Base-by-base conservation (phyloP, 2,329 filamentous ascomycete species). In the Ceratocystis cubensis region DNA sequence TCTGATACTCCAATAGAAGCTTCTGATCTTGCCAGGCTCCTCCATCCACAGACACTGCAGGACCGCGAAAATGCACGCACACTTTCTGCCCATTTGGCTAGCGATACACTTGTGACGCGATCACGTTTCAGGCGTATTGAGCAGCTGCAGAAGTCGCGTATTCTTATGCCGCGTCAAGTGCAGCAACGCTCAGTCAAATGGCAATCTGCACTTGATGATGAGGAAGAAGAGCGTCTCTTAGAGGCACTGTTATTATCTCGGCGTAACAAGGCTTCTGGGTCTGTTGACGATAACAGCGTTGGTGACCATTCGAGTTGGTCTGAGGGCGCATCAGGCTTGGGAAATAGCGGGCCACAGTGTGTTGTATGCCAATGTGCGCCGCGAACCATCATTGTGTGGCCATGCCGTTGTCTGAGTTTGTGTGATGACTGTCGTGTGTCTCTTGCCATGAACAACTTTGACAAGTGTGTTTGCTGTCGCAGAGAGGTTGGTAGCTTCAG, bases 361-460 rank as follows among this genome's bases (percentile, higher is more conserved):
- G 94, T 97, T 0, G 90, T 99, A 3, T 99, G 94, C 73, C 93
- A 97, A 74, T 85, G 85, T 65, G 82, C 84, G n/a, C 86, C 91
- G 2, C 82, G 94, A 20, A 95, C 89, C 6, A 88, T 97, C 69
- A 88, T 99, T 65, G 88, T 96, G 1, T 97, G 94, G 94, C 94
- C 94, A 0, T 99, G 94, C 74, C 88, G 94, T 1, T 99, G 94
- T 74, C 81, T 99, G 67, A 93, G 90, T 71, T 81, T 97, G 13
- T 97, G 94, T 74, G 94, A 99, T 74, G 94, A 97, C 71, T 97
- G 94, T 74, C 82, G 94, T 41, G 89, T 97, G 45, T 93, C 90
- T 56, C 80, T 97, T 69, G 94, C 94, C 2, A 92, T 96, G 85
- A 95, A 96, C 74, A 97, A 97, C 74, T 97, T 96, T 74, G 90